phyloP scores from a whole-genome alignment of 306 rosid species.

The Cajanus cajan region DNA sequence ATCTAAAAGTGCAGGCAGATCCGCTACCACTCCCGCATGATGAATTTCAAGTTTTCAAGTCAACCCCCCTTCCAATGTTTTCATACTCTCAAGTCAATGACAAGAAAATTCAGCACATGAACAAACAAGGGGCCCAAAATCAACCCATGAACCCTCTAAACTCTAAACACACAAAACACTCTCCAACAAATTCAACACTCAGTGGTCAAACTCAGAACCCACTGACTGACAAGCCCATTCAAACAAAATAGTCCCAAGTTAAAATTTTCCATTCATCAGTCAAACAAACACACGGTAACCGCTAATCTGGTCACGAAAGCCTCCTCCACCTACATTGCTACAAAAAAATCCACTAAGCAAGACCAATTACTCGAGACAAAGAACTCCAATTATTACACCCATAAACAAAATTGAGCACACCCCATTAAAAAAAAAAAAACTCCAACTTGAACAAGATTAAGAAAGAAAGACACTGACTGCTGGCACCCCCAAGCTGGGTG shows the following conservation, averaged over 20 bases:
- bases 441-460: background rate
- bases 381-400: background rate
- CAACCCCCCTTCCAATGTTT: slow-evolving; percentile 9
- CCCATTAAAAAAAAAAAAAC: background rate
- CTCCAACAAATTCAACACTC: background rate
- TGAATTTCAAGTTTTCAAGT: background rate
- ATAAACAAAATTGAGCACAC: background rate
- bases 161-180: background rate
- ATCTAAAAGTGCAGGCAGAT: slow-evolving; percentile 1
- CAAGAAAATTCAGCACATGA: background rate
- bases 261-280: background rate
- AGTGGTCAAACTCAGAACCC: slow-evolving; percentile 2
- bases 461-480: slow-evolving; percentile 47
- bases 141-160: background rate
- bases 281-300: background rate
- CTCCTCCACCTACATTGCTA: slow-evolving; percentile 23
- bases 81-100: background rate
- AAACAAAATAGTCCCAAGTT: background rate
- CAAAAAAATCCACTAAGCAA: slow-evolving; percentile 3
- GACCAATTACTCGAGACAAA: background rate
- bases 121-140: background rate
- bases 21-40: background rate
- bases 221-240: background rate
- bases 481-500: slow-evolving; percentile 91
- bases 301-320: background rate